Percentiles rank a stretch among this genome's conserved stretches.
These are phyloP conservation scores for Mortierella sp. DNA, from an alignment of 371 early-diverging fungal genomes.

Conservation along the genomic window DNA sequence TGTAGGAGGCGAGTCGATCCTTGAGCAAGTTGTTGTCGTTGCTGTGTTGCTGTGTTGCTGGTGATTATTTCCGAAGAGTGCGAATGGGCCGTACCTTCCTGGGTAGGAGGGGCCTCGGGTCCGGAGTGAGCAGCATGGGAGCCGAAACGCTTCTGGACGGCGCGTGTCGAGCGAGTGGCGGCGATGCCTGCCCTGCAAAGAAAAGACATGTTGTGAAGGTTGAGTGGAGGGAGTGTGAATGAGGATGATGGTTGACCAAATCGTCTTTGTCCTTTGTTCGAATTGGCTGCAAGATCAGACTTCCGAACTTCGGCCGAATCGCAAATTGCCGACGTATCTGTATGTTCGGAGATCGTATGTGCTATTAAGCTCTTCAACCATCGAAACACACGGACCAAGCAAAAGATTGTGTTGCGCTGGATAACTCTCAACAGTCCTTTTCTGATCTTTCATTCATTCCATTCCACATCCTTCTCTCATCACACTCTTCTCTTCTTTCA, in stretches of 20 bases:
- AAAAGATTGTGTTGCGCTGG: too few species aligned
- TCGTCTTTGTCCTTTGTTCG: background rate
- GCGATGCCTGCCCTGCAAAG: constrained; percentile 49
- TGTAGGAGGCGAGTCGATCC: background rate
- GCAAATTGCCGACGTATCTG: background rate
- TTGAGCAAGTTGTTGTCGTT: background rate
- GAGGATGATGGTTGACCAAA: background rate
- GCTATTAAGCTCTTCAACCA: background rate
- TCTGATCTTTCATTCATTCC: too few species aligned
- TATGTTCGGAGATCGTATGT: background rate
- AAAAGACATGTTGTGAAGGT: constrained; percentile 35
- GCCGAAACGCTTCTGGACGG: constrained; percentile 57
- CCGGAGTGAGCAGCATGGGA: constrained; percentile 52
- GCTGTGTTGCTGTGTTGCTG: background rate
- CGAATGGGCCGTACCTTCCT: constrained; percentile 40
- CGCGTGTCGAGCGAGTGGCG: constrained; percentile 54
- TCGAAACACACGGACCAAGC: too few species aligned
- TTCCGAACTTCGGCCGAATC: background rate
- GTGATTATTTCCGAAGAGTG: background rate
- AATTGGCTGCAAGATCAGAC: background rate
- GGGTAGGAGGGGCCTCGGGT: constrained; percentile 56
- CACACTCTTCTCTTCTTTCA: too few species aligned
- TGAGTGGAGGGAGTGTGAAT: background rate
- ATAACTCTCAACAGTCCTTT: too few species aligned
- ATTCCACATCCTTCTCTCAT: too few species aligned